Evolutionary conservation across 345 rosid species (phyloP), one percentile per base, ranked within the genome.

Genomic region (Lumnitzera racemosa): DNA sequence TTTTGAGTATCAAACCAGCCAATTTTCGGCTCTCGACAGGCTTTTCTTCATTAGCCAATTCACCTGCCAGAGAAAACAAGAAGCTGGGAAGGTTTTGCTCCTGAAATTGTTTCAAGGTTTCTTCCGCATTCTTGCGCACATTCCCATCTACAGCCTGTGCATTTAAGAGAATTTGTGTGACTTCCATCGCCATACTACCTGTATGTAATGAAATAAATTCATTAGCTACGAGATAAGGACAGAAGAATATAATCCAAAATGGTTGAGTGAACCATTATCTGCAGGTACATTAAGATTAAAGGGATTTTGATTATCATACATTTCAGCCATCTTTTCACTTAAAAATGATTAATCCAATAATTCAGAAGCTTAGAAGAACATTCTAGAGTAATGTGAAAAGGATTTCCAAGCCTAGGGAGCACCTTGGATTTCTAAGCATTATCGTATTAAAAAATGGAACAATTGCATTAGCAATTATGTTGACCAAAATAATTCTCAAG

Each of bases 131-230:
- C 68, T 78, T 71, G 16, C 79, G 76, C 12, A 78, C 70, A 66
- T 62, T 62, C 17, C 76, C 79, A 61, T 78, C 82, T 11, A 78
- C 74, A n/a, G 82, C 65, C 67, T 78, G 82, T 47, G 82, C 82
- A 66, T 78, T 78, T 63, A 78, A 66, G 54, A 78, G 82, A 64
- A 78, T 70, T 66, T 78, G 76, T n/a, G 82, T 78, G 51, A 78
- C 74, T 59, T 74, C 82, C 76, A 72, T 71, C 24, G 67, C 68
- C 67, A 57, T 63, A 50, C 55, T 47, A 51, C 49, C 57, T 53
- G 50, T 47, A 24, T 43, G 48, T 13, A 24, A 20, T 5, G 46
- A 29, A 29, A 47, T 29, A 27, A 60, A 41, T 20, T 43, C 16
- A 24, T 17, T 25, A 59, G 59, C 10, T 23, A 0, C 2, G 36